Evolutionary conservation across 2,329 filamentous ascomycete species (phyloP), one percentile per base, ranked within the genome.

Genomic region (Stachybotrys chartarum): DNA sequence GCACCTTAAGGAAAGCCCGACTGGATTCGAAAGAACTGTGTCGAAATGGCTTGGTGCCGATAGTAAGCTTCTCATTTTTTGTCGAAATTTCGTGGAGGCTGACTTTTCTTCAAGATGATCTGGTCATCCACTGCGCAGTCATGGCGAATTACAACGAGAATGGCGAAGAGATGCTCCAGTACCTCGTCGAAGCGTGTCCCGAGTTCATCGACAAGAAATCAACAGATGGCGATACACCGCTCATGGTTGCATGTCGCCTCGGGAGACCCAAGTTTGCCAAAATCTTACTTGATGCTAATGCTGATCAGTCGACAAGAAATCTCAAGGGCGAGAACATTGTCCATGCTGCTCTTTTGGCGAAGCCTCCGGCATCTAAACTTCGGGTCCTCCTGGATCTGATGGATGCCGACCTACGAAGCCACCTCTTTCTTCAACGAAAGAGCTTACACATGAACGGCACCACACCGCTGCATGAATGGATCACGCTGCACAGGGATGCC

Each of bases 41-140:
- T 71, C 74, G 3, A 83, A 76, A 45, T 90, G 86, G 83, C 75
- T 90, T 14, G 72, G 73, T 50, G 74, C 77, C 31, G 78, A 85
- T 56, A 79, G 83, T 84, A 73, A 77, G 79, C 73, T 42, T 42
- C 14, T 6, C 35, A 5, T 42, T 42, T 3, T 42, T 42, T 42
- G 35, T 3, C 14, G 5, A 42, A 10, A 14, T 6, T 10, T 42
- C 14, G 10, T 52, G 17, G 7, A 47, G 10, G 51, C 59, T 71
- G 51, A 71, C 64, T 30, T 55, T 10, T 42, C 12, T 49, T 50
- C 11, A 24, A 83, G 84, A 79, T 64, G 80, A 86, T 53, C 72
- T 88, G 47, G 78, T 83, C 10, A 79, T 92, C 2, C 87, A 91
- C 65, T 84, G 81, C 58, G 86, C 83, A 1, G 73, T 90, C 6